phyloP scores from a whole-genome alignment of 2,329 filamentous ascomycete genomes.

The Penicillium nordicum region DNA sequence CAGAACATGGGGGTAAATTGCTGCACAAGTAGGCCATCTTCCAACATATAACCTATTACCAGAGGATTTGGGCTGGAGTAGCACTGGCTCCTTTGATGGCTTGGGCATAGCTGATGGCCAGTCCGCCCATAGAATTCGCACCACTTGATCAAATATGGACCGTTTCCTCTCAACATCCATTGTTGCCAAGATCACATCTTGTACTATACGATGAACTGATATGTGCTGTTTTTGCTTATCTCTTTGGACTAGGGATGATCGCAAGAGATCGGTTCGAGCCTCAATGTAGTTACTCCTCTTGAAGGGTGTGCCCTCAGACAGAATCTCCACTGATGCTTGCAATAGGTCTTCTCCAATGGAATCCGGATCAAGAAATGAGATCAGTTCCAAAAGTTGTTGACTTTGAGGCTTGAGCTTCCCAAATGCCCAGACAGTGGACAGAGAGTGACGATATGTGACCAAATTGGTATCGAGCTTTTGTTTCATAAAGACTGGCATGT shows the following conservation, averaged over 20 bases:
- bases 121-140: constrained; percentile 15
- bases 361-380: neutral
- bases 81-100: constrained; percentile 15
- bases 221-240: constrained; percentile 20
- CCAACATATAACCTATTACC: constrained; percentile 16
- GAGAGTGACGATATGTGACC: neutral
- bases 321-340: neutral
- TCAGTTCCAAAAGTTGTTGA: neutral
- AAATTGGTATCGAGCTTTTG: neutral
- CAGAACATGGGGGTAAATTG: constrained; percentile 25
- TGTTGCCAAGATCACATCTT: constrained; percentile 24
- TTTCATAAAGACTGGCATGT: neutral
- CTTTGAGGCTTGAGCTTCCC: neutral
- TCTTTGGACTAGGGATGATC: constrained; percentile 25
- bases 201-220: constrained; percentile 26
- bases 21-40: constrained; percentile 24
- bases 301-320: neutral
- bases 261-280: constrained; percentile 23
- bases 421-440: neutral
- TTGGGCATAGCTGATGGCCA: constrained; percentile 23
- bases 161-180: constrained; percentile 19
- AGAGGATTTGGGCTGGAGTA: constrained; percentile 15
- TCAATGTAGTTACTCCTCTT: constrained; percentile 16
- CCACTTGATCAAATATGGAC: constrained; percentile 10
- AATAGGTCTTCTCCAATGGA: neutral